phyloP scores from a whole-genome alignment of 202 grass and related monocot genomes.

The Dendrocalamus latiflorus region DNA sequence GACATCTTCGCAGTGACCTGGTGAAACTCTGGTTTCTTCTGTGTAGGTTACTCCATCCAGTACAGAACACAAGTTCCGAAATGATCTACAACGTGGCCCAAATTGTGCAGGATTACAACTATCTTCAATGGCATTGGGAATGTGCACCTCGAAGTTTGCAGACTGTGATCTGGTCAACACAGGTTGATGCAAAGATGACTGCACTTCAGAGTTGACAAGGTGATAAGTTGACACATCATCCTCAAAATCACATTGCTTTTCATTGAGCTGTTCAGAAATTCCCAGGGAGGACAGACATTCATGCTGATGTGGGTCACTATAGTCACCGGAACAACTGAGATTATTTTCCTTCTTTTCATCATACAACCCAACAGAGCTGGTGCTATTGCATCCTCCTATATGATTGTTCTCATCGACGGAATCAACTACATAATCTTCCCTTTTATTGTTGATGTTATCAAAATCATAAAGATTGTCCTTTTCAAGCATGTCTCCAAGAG shows the following conservation, averaged over 20 bases:
- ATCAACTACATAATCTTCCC: background rate
- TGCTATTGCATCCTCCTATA: background rate
- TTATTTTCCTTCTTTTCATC: background rate
- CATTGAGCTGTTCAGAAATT: background rate
- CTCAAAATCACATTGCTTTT: background rate
- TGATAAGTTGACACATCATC: background rate
- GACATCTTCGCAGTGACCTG: background rate
- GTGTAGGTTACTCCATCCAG: background rate
- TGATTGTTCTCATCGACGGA: background rate
- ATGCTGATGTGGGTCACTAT: background rate
- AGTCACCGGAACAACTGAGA: background rate
- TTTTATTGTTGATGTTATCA: background rate
- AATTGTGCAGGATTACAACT: background rate
- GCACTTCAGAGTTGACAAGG: background rate
- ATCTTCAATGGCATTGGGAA: conserved; percentile 12
- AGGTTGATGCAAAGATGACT: background rate
- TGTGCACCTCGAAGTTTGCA: background rate
- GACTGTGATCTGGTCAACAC: conserved; percentile 12
- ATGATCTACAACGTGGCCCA: background rate
- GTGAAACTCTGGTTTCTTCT: background rate
- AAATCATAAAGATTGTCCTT: background rate
- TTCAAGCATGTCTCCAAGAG: conserved; percentile 17
- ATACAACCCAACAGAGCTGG: background rate
- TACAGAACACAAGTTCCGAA: background rate
- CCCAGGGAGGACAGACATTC: conserved; percentile 19